Evolutionary conservation across 2,329 filamentous ascomycete genomes (phyloP).

Genomic region (Aurifilum marmelostoma): DNA sequence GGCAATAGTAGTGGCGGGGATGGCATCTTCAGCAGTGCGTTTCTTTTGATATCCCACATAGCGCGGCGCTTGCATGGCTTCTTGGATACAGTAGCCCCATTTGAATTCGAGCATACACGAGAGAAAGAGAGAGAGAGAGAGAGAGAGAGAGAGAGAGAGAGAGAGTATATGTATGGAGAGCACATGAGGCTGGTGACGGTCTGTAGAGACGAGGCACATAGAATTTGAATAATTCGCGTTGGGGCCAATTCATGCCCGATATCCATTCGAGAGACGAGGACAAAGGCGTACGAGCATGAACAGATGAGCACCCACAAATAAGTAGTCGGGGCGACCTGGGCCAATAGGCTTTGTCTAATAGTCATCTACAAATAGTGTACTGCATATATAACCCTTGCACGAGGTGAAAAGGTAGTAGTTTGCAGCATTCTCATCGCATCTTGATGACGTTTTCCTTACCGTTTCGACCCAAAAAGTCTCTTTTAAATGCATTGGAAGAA

Average conservation of each 20-base stretch:
- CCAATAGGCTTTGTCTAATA: neutral
- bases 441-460: neutral
- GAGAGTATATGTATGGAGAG: neutral
- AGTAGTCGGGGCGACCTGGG: neutral
- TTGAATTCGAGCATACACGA: neutral
- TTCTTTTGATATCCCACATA: constrained; percentile 30
- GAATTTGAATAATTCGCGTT: neutral
- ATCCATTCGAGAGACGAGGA: neutral
- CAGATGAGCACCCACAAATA: neutral
- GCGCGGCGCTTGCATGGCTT: constrained; percentile 25
- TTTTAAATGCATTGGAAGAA: neutral
- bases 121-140: no score
- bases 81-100: constrained; percentile 24
- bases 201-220: neutral
- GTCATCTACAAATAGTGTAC: neutral
- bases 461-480: neutral
- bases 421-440: no score
- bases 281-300: neutral
- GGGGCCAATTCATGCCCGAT: neutral
- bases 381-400: neutral
- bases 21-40: constrained; percentile 22
- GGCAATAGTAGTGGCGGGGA: neutral
- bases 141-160: no score
- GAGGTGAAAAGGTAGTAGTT: neutral
- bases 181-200: neutral